These are phyloP conservation scores for Taphrina pruni DNA, from an alignment of 1,139 yeast genomes.

Conservation along the genomic window DNA sequence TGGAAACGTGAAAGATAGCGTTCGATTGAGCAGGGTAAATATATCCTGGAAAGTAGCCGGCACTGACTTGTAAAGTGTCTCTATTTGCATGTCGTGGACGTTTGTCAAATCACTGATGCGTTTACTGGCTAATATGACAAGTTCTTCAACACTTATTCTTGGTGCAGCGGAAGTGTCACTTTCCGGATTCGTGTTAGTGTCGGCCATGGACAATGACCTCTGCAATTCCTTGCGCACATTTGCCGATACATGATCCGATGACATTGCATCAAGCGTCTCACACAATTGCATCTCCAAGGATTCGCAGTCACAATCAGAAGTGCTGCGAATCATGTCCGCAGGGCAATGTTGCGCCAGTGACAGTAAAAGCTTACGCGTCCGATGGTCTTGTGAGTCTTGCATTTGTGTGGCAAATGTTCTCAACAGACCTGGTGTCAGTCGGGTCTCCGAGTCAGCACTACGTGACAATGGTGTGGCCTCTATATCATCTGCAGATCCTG, in stretches of 20 bases:
- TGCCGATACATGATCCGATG: not conserved
- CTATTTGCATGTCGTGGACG: not conserved
- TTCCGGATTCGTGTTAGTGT: not conserved
- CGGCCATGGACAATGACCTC: not conserved
- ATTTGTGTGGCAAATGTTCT: slow-evolving; percentile 9
- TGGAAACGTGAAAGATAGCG: slow-evolving; percentile 20
- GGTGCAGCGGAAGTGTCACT: not conserved
- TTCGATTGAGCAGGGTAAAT: slow-evolving; percentile 19
- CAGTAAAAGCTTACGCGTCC: not conserved
- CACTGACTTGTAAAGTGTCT: slow-evolving; percentile 16
- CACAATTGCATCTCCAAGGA: slow-evolving; percentile 7
- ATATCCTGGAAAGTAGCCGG: slow-evolving; percentile 27
- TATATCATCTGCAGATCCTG: not conserved
- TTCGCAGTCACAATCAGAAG: slow-evolving; percentile 1
- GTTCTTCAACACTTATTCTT: not conserved
- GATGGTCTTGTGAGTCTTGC: not conserved
- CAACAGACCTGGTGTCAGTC: not conserved
- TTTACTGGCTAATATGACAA: not conserved
- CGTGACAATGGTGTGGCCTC: not conserved
- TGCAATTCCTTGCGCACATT: slow-evolving; percentile 1
- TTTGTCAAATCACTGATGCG: not conserved
- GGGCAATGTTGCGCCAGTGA: slow-evolving; percentile 7
- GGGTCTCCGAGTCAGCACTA: not conserved
- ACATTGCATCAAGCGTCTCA: not conserved
- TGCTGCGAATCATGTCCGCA: not conserved